Conservation (phyloP, 352 stramenopile species). For the Pythium chondricola region DNA sequence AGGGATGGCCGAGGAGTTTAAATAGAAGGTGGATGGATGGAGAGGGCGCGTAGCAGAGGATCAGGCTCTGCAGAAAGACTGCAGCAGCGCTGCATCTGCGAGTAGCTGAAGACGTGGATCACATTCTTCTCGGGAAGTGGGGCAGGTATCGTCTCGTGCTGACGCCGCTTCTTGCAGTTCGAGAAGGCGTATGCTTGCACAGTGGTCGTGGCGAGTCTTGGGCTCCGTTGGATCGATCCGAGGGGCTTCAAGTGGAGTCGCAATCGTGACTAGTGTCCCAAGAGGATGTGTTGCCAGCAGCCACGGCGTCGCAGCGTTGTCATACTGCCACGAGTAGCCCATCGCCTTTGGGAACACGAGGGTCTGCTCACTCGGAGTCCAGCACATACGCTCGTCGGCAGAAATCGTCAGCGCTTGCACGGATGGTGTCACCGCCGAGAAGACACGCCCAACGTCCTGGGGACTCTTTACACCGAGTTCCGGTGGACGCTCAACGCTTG, state of each 20-base stretch:
- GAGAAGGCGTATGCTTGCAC: slow-evolving; percentile 33
- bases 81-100: slow-evolving; percentile 59
- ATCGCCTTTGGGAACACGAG: background rate
- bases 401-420: slow-evolving; percentile 5
- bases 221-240: slow-evolving; percentile 43
- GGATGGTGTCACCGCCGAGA: background rate
- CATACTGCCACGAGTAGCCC: slow-evolving; percentile 13
- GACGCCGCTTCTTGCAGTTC: slow-evolving; percentile 5
- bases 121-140: slow-evolving; percentile 9
- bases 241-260: slow-evolving; percentile 2
- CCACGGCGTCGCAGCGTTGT: slow-evolving; percentile 8
- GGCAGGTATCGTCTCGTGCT: slow-evolving; percentile 2
- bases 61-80: slow-evolving; percentile 49
- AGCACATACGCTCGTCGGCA: slow-evolving; percentile 4
- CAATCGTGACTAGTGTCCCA: background rate
- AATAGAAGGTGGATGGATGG: slow-evolving; percentile 3
- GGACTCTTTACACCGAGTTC: slow-evolving; percentile 2
- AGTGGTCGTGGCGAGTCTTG: slow-evolving; percentile 32
- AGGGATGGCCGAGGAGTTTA: no score
- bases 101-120: slow-evolving; percentile 64
- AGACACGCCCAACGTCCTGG: slow-evolving; percentile 2
- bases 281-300: background rate
- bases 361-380: slow-evolving; percentile 16
- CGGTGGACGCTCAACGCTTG: background rate
- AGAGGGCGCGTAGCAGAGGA: no score